A percentile compares a stretch with the other conserved stretches of the same genome.
Evolutionary conservation across 2,329 filamentous ascomycete species (phyloP).

Genomic region (Endoconidiophora laricicola): DNA sequence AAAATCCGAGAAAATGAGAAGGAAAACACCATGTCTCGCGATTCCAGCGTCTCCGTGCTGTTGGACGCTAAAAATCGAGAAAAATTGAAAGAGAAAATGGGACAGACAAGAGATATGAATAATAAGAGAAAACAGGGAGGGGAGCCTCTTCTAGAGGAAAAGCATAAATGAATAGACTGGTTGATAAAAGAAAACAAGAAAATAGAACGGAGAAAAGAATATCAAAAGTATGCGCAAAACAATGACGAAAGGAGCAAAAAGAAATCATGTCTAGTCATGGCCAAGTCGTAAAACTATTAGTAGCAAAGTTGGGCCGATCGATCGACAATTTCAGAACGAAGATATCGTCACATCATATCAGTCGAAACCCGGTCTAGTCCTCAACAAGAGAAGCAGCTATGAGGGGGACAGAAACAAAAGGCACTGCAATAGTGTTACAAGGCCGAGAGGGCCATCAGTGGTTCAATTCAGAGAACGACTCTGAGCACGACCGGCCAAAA

Average conservation of each 20-base stretch:
- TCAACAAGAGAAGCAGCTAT: conserved; percentile 5
- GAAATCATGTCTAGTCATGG: conserved; percentile 19
- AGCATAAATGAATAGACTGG: conserved; percentile 8
- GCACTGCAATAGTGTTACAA: conserved; percentile 13
- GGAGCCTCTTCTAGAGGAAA: conserved; percentile 14
- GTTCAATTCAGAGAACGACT: conserved; percentile 13
- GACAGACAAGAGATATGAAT: background rate
- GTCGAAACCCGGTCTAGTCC: too few species aligned
- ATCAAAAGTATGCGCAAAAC: background rate
- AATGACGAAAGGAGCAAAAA: conserved; percentile 13
- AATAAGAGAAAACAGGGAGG: too few species aligned
- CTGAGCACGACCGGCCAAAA: too few species aligned
- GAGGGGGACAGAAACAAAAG: conserved; percentile 12
- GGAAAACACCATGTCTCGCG: background rate
- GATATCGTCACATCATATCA: conserved; percentile 13
- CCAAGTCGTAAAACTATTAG: conserved; percentile 13
- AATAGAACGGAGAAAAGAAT: background rate
- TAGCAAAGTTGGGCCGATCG: conserved; percentile 1
- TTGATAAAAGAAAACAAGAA: background rate
- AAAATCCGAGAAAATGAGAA: background rate
- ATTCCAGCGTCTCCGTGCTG: conserved; percentile 8
- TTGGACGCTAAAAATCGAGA: conserved; percentile 9
- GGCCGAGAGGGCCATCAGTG: conserved; percentile 4
- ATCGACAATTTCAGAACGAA: too few species aligned
- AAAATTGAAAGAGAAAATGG: background rate